Conservation (phyloP, 306 rosid species). For the Gastrolobium bilobum region DNA sequence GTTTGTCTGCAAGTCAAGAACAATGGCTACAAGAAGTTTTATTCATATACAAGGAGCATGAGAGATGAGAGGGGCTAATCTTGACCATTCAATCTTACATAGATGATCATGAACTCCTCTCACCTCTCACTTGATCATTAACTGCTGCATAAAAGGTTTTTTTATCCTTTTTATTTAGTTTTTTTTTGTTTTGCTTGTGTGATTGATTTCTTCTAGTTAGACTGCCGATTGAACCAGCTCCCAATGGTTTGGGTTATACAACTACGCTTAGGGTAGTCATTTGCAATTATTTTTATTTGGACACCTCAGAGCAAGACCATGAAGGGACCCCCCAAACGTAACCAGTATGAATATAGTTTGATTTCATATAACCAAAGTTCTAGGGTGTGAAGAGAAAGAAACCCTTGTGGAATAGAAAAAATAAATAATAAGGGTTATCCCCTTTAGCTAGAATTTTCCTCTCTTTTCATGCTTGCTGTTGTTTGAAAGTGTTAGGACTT, state of each 20-base stretch:
- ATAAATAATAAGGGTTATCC: background rate
- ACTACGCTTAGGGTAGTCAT: background rate
- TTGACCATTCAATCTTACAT: no score
- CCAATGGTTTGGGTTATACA: background rate
- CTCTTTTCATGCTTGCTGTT: background rate
- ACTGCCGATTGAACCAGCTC: background rate
- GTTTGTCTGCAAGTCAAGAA: conserved; percentile 42
- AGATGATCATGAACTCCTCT: background rate
- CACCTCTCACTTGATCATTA: background rate
- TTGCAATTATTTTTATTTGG: no score
- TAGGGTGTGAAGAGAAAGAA: background rate
- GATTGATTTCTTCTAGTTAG: background rate
- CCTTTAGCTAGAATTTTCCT: background rate
- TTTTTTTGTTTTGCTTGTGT: background rate
- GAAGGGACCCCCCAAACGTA: background rate
- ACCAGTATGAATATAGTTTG: background rate
- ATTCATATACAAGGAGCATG: background rate
- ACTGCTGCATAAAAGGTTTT: background rate
- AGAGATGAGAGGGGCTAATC: no score
- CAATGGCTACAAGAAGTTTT: background rate
- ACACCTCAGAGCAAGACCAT: conserved; percentile 8
- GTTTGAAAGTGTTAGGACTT: background rate
- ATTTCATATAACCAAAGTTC: background rate
- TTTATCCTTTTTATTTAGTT: background rate
- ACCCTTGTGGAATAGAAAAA: background rate